phyloP scores from a whole-genome alignment of 75 land plant genomes.

The Cupressus sempervirens region DNA sequence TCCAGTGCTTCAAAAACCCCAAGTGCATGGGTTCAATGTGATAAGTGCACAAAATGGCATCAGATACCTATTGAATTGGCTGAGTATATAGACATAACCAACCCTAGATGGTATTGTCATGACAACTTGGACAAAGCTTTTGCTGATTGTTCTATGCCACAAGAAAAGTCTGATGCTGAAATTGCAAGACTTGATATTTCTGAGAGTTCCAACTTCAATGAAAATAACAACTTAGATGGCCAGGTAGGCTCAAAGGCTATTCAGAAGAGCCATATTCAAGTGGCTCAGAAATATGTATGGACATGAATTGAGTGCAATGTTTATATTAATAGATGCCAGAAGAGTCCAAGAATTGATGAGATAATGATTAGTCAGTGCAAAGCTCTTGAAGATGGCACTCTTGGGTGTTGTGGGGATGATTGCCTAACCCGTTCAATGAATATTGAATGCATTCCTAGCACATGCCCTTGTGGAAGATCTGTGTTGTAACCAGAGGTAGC shows the following conservation, averaged over 20 bases:
- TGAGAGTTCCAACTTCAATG: slow-evolving; percentile 22
- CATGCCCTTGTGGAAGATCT: slow-evolving; percentile 42
- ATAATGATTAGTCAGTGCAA: slow-evolving; percentile 36
- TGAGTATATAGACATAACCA: slow-evolving; percentile 25
- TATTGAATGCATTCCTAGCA: slow-evolving; percentile 37
- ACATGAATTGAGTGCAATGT: slow-evolving; percentile 25
- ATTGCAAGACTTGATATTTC: slow-evolving; percentile 38
- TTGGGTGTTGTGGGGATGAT: slow-evolving; percentile 45
- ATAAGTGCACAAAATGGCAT: slow-evolving; percentile 38
- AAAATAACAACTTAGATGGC: slow-evolving; percentile 29
- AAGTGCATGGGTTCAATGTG: slow-evolving; percentile 31
- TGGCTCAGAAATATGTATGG: slow-evolving; percentile 22
- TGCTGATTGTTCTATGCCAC: slow-evolving; percentile 40
- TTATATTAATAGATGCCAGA: slow-evolving; percentile 26
- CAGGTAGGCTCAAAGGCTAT: slow-evolving; percentile 28
- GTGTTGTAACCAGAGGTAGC: slow-evolving; percentile 52
- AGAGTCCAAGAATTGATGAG: slow-evolving; percentile 31
- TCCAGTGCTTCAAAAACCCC: slow-evolving; percentile 4
- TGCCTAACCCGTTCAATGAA: slow-evolving; percentile 38
- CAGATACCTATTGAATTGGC: slow-evolving; percentile 34
- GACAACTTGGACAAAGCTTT: slow-evolving; percentile 33
- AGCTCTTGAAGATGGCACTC: slow-evolving; percentile 28
- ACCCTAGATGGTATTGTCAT: slow-evolving; percentile 29
- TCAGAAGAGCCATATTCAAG: no score
- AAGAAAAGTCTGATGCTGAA: slow-evolving; percentile 38